Conservation (phyloP, 2,329 filamentous ascomycete genomes). For the Aspergillus pseudonomiae region DNA sequence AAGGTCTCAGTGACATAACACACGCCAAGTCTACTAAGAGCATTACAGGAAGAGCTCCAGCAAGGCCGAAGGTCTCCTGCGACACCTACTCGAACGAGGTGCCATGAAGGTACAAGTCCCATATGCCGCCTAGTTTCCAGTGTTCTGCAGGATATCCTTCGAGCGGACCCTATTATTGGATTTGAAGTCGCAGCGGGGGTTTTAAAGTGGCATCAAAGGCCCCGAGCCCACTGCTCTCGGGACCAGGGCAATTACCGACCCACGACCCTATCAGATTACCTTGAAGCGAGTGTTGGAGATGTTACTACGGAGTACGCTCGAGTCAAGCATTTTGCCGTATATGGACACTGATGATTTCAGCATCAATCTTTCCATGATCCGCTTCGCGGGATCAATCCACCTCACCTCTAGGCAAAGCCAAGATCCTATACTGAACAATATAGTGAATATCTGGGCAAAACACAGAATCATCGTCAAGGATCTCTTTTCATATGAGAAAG, state of each 20-base stretch:
- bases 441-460: neutral
- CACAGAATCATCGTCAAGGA: neutral
- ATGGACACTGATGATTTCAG: neutral
- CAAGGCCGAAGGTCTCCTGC: neutral
- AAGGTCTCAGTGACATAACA: neutral
- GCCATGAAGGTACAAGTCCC: neutral
- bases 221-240: neutral
- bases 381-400: neutral
- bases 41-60: neutral
- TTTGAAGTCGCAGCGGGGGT: neutral
- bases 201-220: neutral
- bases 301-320: neutral
- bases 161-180: neutral
- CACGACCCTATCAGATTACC: neutral
- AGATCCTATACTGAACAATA: neutral
- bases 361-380: neutral
- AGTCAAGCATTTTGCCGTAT: neutral
- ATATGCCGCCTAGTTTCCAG: neutral
- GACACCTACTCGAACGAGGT: neutral
- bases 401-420: neutral
- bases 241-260: neutral
- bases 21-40: neutral
- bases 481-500: neutral
- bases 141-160: neutral
- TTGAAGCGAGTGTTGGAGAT: neutral